Evolutionary conservation across 345 rosid species (phyloP).

Genomic region (Eucalyptus victrix): DNA sequence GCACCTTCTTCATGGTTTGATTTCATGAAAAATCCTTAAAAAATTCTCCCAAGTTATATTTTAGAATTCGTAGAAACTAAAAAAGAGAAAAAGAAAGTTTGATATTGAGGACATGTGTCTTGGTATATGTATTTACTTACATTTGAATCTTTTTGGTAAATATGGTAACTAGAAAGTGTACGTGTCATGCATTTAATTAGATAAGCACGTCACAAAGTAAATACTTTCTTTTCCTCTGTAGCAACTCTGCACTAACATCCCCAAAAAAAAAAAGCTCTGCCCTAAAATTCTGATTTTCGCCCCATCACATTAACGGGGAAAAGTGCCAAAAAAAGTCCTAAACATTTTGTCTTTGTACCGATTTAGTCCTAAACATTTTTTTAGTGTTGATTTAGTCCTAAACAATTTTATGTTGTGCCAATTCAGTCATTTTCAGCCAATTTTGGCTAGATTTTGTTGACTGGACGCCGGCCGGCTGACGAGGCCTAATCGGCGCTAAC

Average conservation of each 20-base stretch:
- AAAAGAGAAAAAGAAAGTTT: neutral
- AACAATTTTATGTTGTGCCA: too few species aligned
- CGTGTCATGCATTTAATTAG: neutral
- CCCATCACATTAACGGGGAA: neutral
- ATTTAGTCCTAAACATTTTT: too few species aligned
- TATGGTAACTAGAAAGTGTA: neutral
- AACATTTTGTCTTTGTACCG: too few species aligned
- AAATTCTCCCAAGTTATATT: neutral
- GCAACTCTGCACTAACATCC: neutral
- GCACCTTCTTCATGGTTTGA: neutral
- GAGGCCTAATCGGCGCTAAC: rapidly evolving
- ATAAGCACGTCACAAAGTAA: neutral
- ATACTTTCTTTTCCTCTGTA: neutral
- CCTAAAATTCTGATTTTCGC: neutral
- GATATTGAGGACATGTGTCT: neutral
- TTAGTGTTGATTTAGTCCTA: rapidly evolving
- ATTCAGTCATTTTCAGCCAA: too few species aligned
- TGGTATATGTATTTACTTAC: neutral
- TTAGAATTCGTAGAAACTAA: neutral
- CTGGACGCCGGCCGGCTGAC: rapidly evolving
- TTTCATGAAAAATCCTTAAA: neutral
- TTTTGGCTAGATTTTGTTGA: too few species aligned
- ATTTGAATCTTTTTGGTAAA: neutral
- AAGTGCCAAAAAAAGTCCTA: too few species aligned
- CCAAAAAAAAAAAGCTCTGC: neutral